Evolutionary conservation across 257 asterid species (phyloP).

Genomic region (Solanum clarkiae): DNA sequence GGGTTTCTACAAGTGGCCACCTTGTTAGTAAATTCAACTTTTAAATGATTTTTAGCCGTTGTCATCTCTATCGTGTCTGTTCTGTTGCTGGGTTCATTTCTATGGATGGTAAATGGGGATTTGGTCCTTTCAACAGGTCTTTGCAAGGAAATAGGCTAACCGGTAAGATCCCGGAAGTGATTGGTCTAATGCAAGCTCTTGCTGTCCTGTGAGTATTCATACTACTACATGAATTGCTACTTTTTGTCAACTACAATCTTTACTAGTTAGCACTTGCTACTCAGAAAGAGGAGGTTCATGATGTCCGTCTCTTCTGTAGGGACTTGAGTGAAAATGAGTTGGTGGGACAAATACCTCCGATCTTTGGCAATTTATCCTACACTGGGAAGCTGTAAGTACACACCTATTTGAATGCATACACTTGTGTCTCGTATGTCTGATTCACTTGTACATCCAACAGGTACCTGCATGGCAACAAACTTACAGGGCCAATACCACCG

Average conservation of each 20-base stretch:
- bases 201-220: slow-evolving; percentile 78
- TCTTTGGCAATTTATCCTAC: slow-evolving; percentile 86
- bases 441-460: slow-evolving; percentile 15
- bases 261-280: neutral
- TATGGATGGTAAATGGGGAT: neutral
- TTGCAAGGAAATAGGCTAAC: slow-evolving; percentile 87
- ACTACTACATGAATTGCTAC: neutral
- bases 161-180: slow-evolving; percentile 89
- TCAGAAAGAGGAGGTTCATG: neutral
- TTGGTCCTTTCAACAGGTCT: slow-evolving; percentile 35
- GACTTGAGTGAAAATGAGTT: slow-evolving; percentile 89
- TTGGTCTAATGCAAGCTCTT: slow-evolving; percentile 98
- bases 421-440: neutral
- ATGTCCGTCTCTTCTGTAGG: slow-evolving; percentile 24
- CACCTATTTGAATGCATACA: neutral
- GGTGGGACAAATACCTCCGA: slow-evolving; percentile 78
- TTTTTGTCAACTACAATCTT: neutral
- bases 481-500: slow-evolving; percentile 72
- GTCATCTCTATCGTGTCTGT: neutral
- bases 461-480: slow-evolving; percentile 96
- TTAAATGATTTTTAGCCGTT: neutral
- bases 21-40: slow-evolving; percentile 39
- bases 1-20: slow-evolving; percentile 99
- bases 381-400: slow-evolving; percentile 88
- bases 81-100: neutral